Base-by-base conservation (phyloP, 2,329 filamentous ascomycete species). In the Blastomyces emzantsi region DNA sequence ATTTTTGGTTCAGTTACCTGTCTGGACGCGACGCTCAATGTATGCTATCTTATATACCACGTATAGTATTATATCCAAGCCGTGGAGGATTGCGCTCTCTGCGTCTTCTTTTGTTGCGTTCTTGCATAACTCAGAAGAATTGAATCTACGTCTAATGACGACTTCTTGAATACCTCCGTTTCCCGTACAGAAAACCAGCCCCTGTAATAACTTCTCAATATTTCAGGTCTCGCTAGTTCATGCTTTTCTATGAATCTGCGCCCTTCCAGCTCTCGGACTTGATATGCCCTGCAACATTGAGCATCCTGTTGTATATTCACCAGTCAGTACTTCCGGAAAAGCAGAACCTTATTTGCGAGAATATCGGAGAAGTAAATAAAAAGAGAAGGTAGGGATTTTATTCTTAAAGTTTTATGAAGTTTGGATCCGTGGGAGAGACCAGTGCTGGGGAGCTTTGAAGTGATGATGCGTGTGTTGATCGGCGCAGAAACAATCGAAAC, bases 361-460 rank as follows among this genome's bases (percentile, higher is more conserved):
- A 49, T 60, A 25, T 28, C 57, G 0, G 39, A 13, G 13, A 60
- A 45, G 39, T 41, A 49, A 22, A 41, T 49, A 19, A 49, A n/a
- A 25, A n/a, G 2, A 19, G 41, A 60, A 8, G 41, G 49, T 11
- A 60, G 41, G 47, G 22, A 60, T 6, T 60, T 49, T 33, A 28
- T n/a, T n/a, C n/a, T n/a, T n/a, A n/a, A n/a, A n/a, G n/a, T n/a
- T n/a, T n/a, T n/a, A n/a, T n/a, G n/a, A n/a, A n/a, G n/a, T n/a
- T 15, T 52, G 15, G 59, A 61, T 52, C 45, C 43, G 7, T 19
- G 59, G 59, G 59, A 61, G 47, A 63, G 55, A 25, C 61, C 61
- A 52, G 52, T 45, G 43, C 61, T 25, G 13, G 15, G 25, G 61
- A 63, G 22, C 28, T 59, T 45, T 47, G 51, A 19, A 22, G 47